A percentile compares a stretch with the other conserved stretches of the same genome.
Conservation (phyloP, 441 rosid genomes). For the Erodium chrysanthum region DNA sequence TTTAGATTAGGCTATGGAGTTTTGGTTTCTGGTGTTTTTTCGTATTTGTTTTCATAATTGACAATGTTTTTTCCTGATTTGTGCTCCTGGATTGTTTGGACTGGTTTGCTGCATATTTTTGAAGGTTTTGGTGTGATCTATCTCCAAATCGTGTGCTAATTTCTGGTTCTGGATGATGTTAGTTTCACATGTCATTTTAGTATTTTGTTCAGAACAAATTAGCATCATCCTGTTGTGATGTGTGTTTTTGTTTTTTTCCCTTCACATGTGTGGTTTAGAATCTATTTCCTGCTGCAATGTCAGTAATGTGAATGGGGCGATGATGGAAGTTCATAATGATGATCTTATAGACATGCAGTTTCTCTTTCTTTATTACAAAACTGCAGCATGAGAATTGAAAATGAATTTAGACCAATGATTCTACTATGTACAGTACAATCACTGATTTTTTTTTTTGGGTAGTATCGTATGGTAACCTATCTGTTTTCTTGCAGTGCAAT, state of each 20-base stretch:
- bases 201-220: no score
- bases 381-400: neutral
- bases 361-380: neutral
- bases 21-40: neutral
- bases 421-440: neutral
- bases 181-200: neutral
- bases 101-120: neutral
- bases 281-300: conserved; percentile 1
- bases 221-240: no score
- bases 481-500: conserved; percentile 25
- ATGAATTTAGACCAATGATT: neutral
- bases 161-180: neutral
- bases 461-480: no score
- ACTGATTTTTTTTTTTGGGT: no score
- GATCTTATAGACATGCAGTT: no score
- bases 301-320: neutral
- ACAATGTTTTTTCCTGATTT: neutral
- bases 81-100: neutral
- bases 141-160: neutral
- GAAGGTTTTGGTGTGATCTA: neutral
- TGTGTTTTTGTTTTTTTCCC: no score
- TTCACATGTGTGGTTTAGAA: neutral
- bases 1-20: neutral
- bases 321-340: neutral
- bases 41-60: neutral